Base-by-base conservation (phyloP, 495 filamentous ascomycete genomes). In the Aspergillus bertholletiae region DNA sequence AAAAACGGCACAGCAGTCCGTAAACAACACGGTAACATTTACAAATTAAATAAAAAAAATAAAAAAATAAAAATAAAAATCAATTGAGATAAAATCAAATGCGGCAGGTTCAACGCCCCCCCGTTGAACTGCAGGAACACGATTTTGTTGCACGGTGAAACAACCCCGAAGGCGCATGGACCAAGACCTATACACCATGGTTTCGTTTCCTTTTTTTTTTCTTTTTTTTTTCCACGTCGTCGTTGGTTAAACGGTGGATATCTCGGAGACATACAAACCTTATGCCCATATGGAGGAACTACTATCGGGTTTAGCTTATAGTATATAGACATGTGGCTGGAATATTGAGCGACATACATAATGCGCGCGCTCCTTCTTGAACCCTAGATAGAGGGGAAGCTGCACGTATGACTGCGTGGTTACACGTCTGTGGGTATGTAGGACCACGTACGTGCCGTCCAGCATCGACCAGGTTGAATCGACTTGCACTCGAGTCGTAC, bases 81-180 rank as follows among this genome's bases (percentile, higher is more conserved):
- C 9, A 22, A 43, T 8, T 8, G 6, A 8, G 11, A 43, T 21
- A 43, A 22, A 43, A 43, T 3, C 7, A 22, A 43, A 9, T 40
- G 21, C 30, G 49, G 49, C 35, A 22, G 49, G 50, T 53, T 53
- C 50, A 43, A 43, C 18, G 20, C 4, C 8, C 32, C 8, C 32
- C 39, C 50, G 37, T 53, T 53, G 18, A 32, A 32, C 39, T 53
- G 39, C 39, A 53, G 39, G 50, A 45, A 53, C 23, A 26, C 39
- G 39, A 17, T 37, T 24, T 24, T 53, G 50, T 53, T 53, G 39
- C 50, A 53, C 24, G 15, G 39, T 53, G 50, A 53, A 53, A 53
- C 50, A 41, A 34, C 17, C 47, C 17, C 30, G 17, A 49, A 2
- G 23, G 21, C 17, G 50, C 50, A 53, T 53, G 50, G 50, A 23